Evolutionary conservation across 2,329 filamentous ascomycete species (phyloP).

Genomic region (Pseudogymnoascus sp.): DNA sequence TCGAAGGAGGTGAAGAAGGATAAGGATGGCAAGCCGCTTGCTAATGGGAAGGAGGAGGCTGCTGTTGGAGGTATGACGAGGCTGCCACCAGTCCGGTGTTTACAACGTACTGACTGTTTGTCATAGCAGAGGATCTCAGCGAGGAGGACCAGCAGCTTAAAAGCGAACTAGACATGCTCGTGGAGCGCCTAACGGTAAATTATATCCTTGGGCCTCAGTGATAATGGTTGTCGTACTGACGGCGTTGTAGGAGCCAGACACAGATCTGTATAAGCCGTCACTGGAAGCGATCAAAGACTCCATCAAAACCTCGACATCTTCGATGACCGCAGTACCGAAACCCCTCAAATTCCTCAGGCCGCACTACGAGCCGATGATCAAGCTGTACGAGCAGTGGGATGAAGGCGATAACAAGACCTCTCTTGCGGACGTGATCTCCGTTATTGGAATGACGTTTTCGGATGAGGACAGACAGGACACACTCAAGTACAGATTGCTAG

Average conservation of each 20-base stretch:
- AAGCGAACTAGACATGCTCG: constrained; percentile 94
- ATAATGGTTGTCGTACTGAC: background rate
- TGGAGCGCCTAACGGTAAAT: constrained; percentile 80
- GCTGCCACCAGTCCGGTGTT: constrained; percentile 13
- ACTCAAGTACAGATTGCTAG: constrained; percentile 86
- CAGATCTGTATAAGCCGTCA: constrained; percentile 80
- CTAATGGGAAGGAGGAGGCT: constrained; percentile 70
- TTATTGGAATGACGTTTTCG: constrained; percentile 97
- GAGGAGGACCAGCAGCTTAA: constrained; percentile 99
- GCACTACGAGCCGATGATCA: constrained; percentile 84
- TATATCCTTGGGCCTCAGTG: constrained; percentile 8
- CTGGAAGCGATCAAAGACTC: constrained; percentile 95
- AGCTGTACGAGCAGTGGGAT: constrained; percentile 84
- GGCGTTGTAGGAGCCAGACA: constrained; percentile 65
- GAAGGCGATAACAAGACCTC: constrained; percentile 77
- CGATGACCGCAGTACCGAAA: constrained; percentile 98
- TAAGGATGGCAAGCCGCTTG: constrained; percentile 61
- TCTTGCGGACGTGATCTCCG: constrained; percentile 89
- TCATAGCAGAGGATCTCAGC: constrained; percentile 71
- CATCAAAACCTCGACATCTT: constrained; percentile 98
- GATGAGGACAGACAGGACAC: constrained; percentile 95
- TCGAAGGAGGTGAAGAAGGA: constrained; percentile 49
- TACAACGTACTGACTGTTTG: constrained; percentile 29
- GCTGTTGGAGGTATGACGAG: constrained; percentile 36
- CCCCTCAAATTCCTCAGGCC: constrained; percentile 95